Conservation (phyloP, 148 eudicot genomes). For the Vaccinium darrowii region DNA sequence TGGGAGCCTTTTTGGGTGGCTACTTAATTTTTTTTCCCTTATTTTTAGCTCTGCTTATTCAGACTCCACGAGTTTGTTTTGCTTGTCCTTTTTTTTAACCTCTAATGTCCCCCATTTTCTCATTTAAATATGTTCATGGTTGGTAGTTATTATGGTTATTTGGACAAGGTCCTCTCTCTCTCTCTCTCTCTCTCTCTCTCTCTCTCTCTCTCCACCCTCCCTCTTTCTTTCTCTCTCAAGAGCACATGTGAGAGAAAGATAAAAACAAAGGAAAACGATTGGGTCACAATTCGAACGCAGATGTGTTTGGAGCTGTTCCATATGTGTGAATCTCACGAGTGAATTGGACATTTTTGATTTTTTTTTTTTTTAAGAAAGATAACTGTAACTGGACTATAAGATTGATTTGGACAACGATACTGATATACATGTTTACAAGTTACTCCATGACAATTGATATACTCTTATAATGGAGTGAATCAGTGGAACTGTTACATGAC, state of each 20-base stretch:
- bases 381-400: no score
- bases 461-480: no score
- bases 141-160: slow-evolving; percentile 22
- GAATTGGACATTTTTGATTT: no score
- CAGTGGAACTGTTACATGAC: no score
- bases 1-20: slow-evolving; percentile 81
- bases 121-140: slow-evolving; percentile 6
- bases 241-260: background rate
- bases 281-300: no score
- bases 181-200: background rate
- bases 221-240: background rate
- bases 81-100: slow-evolving; percentile 1
- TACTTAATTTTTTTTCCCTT: slow-evolving; percentile 10
- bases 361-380: no score
- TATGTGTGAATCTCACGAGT: no score
- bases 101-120: background rate
- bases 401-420: no score
- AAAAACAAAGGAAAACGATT: no score
- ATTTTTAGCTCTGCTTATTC: background rate
- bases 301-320: no score
- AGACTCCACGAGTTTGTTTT: background rate
- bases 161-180: background rate
- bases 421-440: no score
- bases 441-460: no score
- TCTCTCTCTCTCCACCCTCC: background rate